Conservation (phyloP, 495 filamentous ascomycete species). For the Podospora didyma region DNA sequence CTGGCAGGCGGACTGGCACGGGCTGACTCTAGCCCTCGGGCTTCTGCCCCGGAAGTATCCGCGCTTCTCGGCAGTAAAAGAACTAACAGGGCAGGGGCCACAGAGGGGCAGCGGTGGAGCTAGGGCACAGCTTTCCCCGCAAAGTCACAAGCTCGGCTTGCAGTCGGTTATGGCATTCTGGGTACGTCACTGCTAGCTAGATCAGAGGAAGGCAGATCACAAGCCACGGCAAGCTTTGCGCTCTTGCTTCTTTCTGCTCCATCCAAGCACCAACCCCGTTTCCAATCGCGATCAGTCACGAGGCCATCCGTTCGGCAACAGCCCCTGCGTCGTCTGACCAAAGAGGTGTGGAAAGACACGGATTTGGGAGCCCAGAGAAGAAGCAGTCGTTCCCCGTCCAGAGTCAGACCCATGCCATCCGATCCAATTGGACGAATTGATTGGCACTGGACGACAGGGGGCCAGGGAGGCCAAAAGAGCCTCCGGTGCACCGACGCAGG, state of each 20-base stretch:
- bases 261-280: background rate
- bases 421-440: background rate
- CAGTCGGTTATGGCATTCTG: conserved; percentile 32
- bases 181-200: background rate
- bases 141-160: conserved; percentile 53
- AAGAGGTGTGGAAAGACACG: too few species aligned
- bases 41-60: conserved; percentile 27
- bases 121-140: conserved; percentile 34
- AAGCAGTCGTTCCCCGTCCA: too few species aligned
- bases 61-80: conserved; percentile 12
- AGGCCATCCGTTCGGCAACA: too few species aligned
- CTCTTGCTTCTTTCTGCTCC: background rate
- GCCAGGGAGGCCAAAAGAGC: background rate
- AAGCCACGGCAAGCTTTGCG: background rate
- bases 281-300: too few species aligned
- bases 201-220: background rate
- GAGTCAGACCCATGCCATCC: background rate
- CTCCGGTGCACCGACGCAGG: background rate
- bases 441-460: background rate
- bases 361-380: too few species aligned
- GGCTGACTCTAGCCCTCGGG: background rate
- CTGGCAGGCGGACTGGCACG: conserved; percentile 18
- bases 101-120: background rate
- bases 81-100: too few species aligned
- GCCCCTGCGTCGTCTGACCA: too few species aligned